phyloP scores from a whole-genome alignment of 2,329 filamentous ascomycete genomes.

The Sphaerulina musiva region DNA sequence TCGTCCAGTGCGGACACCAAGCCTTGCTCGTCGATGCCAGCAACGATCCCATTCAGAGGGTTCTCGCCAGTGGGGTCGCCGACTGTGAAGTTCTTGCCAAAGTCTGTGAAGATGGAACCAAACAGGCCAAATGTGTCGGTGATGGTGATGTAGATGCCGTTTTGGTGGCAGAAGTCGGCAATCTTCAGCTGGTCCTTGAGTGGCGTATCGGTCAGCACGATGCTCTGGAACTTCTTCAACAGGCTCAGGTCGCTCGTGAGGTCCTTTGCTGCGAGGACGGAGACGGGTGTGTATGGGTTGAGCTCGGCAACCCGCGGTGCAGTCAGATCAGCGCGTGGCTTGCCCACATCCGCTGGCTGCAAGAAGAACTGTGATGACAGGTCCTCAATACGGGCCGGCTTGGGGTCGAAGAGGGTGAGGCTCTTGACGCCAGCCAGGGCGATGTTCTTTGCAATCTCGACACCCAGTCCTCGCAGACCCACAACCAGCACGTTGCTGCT shows the following conservation, averaged over 20 bases:
- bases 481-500: slow-evolving; percentile 90
- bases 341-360: slow-evolving; percentile 77
- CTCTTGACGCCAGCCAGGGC: slow-evolving; percentile 97
- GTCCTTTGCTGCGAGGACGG: slow-evolving; percentile 58
- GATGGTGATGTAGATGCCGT: slow-evolving; percentile 83
- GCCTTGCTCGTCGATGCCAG: slow-evolving; percentile 81
- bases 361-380: slow-evolving; percentile 98
- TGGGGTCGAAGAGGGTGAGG: slow-evolving; percentile 84
- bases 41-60: slow-evolving; percentile 78
- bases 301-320: slow-evolving; percentile 86
- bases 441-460: slow-evolving; percentile 98
- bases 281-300: slow-evolving; percentile 91
- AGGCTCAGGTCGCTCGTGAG: slow-evolving; percentile 70
- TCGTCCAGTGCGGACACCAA: slow-evolving; percentile 90
- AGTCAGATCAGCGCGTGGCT: slow-evolving; percentile 79
- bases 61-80: slow-evolving; percentile 88
- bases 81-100: slow-evolving; percentile 87
- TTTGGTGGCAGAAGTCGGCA: slow-evolving; percentile 87
- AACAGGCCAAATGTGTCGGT: slow-evolving; percentile 91
- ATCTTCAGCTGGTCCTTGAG: slow-evolving; percentile 75
- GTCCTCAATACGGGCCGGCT: slow-evolving; percentile 74
- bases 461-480: slow-evolving; percentile 86
- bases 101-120: slow-evolving; percentile 93
- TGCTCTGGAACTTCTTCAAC: slow-evolving; percentile 84
- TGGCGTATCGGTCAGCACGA: slow-evolving; percentile 81